Percentiles rank a stretch among this genome's conserved stretches.
Evolutionary conservation across 1,284 basidiomycete species (phyloP).

Genomic region (Volvariella surrecta): DNA sequence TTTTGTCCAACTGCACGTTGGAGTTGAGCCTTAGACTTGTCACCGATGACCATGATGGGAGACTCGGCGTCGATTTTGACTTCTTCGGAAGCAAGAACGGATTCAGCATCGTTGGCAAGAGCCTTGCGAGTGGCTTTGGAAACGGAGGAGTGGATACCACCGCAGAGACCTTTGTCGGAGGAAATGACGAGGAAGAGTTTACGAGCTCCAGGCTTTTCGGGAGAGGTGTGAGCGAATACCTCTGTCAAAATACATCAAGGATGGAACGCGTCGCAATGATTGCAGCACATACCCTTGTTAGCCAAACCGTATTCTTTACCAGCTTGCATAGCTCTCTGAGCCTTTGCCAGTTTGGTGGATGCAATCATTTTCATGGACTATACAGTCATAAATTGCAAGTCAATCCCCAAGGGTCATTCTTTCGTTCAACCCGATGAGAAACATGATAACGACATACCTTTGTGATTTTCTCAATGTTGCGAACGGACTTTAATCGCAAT

Average conservation of each 20-base stretch:
- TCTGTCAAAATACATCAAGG: slow-evolving; percentile 56
- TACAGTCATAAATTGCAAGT: slow-evolving; percentile 3
- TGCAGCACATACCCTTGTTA: slow-evolving; percentile 72
- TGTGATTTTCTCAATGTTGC: slow-evolving; percentile 99
- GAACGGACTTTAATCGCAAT: slow-evolving; percentile 93
- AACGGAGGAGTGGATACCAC: slow-evolving; percentile 98
- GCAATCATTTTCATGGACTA: slow-evolving; percentile 99
- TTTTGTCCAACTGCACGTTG: slow-evolving; percentile 59
- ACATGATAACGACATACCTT: slow-evolving; percentile 54
- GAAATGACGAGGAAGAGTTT: slow-evolving; percentile 91
- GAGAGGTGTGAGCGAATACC: slow-evolving; percentile 69
- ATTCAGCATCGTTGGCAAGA: slow-evolving; percentile 39
- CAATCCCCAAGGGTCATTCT: slow-evolving; percentile 1
- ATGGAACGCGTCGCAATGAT: background rate
- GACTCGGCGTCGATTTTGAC: slow-evolving; percentile 50
- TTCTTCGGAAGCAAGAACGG: slow-evolving; percentile 53
- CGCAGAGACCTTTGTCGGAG: slow-evolving; percentile 99
- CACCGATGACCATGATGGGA: slow-evolving; percentile 83
- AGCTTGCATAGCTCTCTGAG: slow-evolving; percentile 88
- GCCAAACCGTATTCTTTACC: slow-evolving; percentile 94
- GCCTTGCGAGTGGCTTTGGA: slow-evolving; percentile 81
- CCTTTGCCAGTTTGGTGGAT: slow-evolving; percentile 94
- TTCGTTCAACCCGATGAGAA: background rate
- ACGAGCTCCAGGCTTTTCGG: slow-evolving; percentile 55
- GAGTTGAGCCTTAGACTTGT: slow-evolving; percentile 97